Percentiles rank a stretch among this genome's conserved stretches.
These are phyloP conservation scores for Mortierella sp. DNA, from an alignment of 371 early-diverging fungal genomes.

Conservation along the genomic window DNA sequence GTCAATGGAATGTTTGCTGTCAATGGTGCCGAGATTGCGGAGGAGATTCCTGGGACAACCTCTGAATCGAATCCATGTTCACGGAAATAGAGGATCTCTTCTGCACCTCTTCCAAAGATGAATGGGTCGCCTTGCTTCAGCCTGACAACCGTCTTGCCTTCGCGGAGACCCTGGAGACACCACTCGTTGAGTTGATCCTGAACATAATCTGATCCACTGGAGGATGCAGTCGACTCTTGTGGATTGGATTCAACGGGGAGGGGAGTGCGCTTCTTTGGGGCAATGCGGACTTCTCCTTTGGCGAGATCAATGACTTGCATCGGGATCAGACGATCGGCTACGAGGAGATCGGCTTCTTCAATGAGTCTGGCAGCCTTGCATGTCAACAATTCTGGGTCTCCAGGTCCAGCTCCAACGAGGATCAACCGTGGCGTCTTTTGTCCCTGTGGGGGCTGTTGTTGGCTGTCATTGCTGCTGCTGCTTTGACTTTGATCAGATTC, in stretches of 20 bases:
- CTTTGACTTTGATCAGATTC: not conserved
- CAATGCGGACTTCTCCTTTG: constrained; percentile 68
- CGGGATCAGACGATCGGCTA: constrained; percentile 85
- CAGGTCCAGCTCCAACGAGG: constrained; percentile 91
- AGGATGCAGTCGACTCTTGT: constrained; percentile 7
- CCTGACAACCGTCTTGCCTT: constrained; percentile 80
- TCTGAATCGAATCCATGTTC: constrained; percentile 73
- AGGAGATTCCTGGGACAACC: constrained; percentile 85
- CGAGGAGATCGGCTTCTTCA: constrained; percentile 78
- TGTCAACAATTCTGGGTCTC: constrained; percentile 84
- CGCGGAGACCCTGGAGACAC: constrained; percentile 73
- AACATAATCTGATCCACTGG: constrained; percentile 63
- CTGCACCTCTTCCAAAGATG: constrained; percentile 93
- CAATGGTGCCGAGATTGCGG: constrained; percentile 79
- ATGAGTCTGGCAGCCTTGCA: constrained; percentile 72
- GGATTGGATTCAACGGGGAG: constrained; percentile 22
- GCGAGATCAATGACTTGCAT: constrained; percentile 71
- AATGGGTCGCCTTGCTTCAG: constrained; percentile 93
- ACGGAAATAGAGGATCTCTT: constrained; percentile 83
- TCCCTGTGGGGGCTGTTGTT: constrained; percentile 1
- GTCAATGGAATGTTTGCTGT: constrained; percentile 82
- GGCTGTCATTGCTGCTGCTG: not conserved
- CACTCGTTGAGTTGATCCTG: constrained; percentile 79
- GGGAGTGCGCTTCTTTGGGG: constrained; percentile 65
- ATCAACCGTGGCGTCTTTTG: constrained; percentile 57